Evolutionary conservation across 2,329 filamentous ascomycete genomes (phyloP).

Genomic region (Colletotrichum noveboracense): DNA sequence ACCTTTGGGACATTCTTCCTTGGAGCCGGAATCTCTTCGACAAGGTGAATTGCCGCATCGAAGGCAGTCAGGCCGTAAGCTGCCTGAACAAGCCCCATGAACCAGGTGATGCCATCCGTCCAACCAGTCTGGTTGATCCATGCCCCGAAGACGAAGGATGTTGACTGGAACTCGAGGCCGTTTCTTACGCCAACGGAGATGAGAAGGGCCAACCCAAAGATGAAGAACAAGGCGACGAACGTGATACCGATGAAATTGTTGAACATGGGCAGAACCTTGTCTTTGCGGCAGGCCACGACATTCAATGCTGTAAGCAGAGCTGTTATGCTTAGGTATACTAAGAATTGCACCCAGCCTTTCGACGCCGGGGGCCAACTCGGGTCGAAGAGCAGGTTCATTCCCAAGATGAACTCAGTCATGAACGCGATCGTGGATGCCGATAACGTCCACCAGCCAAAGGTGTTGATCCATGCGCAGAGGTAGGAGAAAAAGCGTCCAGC

Average conservation of each 20-base stretch:
- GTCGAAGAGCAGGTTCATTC: constrained; percentile 61
- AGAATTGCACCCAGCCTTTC: constrained; percentile 57
- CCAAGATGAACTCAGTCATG: constrained; percentile 61
- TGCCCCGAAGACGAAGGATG: constrained; percentile 55
- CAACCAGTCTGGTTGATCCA: constrained; percentile 60
- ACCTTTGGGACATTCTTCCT: constrained; percentile 54
- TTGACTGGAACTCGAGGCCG: constrained; percentile 50
- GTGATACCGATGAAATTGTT: constrained; percentile 62
- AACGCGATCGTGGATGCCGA: constrained; percentile 61
- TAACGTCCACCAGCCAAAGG: constrained; percentile 63
- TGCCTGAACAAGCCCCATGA: constrained; percentile 60
- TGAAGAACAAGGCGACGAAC: constrained; percentile 57
- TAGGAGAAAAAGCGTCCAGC: constrained; percentile 57
- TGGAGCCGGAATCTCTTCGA: constrained; percentile 60
- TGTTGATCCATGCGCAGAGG: constrained; percentile 66
- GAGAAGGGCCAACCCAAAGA: constrained; percentile 55
- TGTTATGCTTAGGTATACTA: constrained; percentile 59
- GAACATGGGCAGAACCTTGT: constrained; percentile 52
- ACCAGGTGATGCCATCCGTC: constrained; percentile 61
- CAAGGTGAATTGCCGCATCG: constrained; percentile 63
- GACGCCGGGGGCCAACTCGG: constrained; percentile 46
- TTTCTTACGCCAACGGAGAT: constrained; percentile 54
- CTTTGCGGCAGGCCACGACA: constrained; percentile 54
- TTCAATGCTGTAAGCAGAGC: constrained; percentile 54
- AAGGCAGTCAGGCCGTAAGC: constrained; percentile 63